Base-by-base conservation (phyloP, 2,329 filamentous ascomycete genomes). In the Neonectria hederae region DNA sequence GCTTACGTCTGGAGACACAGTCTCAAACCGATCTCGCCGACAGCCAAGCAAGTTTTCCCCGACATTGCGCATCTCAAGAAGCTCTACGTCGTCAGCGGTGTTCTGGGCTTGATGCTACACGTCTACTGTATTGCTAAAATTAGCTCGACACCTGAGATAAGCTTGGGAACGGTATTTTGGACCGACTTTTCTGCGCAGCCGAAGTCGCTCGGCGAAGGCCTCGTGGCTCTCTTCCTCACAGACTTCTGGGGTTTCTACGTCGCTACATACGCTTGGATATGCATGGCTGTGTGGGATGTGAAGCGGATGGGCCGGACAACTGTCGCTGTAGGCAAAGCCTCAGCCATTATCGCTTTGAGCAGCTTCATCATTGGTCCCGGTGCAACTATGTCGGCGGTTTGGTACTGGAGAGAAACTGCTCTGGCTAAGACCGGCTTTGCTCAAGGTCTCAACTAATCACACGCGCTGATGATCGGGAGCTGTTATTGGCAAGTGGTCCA, bases 391-490 rank as follows among this genome's bases (percentile, higher is more conserved):
- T 55, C 63, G 5, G 40, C 49, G 1, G 63, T 67, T 26, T 67
- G 65, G 65, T 61, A 63, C 28, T 65, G 64, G 56, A 53, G 65
- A 13, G 65, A 67, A 24, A 38, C n/a, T 32, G 54, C 22, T 2
- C 26, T 67, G 55, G 55, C 52, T 0, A 54, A 46, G 11, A 65
- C 62, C 7, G 46, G 42, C 24, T 64, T 64, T 28, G 26, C 46
- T 19, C 21, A 35, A 24, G 54, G 19, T n/a, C 40, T 43, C 2
- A 14, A n/a, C 0, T 30, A 51, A 10, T 5, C 19, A n/a, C 3
- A 35, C 26, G 51, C 26, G 7, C 5, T 10, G 43, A 14, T 46
- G 11, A 21, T 24, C 21, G 13, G 21, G 43, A 26, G 9, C 21
- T 24, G 11, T 26, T 46, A 22, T 43, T 8, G 19, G 21, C 4